Conservation (phyloP, 2,329 filamentous ascomycete species). For the Didymellaceae sp. region DNA sequence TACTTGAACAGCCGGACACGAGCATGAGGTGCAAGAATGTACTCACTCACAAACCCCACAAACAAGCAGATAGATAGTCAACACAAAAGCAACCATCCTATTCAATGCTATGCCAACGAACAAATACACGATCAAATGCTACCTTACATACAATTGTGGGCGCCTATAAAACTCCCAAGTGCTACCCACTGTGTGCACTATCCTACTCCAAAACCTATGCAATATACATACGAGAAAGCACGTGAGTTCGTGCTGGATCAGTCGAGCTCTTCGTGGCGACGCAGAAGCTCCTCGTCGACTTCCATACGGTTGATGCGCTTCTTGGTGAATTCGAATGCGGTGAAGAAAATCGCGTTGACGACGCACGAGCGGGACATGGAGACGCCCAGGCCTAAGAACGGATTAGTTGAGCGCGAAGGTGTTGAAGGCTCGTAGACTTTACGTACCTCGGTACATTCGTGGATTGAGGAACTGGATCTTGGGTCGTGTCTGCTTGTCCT, state of each 20-base stretch:
- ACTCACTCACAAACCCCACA: too few relatives aligned
- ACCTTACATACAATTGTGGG: slow-evolving; percentile 18
- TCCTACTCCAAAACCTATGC: slow-evolving; percentile 37
- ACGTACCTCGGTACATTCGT: slow-evolving; percentile 77
- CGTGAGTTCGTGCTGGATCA: not conserved
- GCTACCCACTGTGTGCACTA: slow-evolving; percentile 8
- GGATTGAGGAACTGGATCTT: slow-evolving; percentile 79
- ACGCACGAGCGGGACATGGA: slow-evolving; percentile 83
- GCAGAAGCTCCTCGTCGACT: slow-evolving; percentile 46
- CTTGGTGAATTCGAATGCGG: slow-evolving; percentile 84
- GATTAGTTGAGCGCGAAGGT: slow-evolving; percentile 6
- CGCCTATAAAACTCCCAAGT: slow-evolving; percentile 4
- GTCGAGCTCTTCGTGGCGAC: slow-evolving; percentile 30
- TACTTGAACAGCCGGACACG: too few relatives aligned
- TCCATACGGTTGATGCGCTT: slow-evolving; percentile 57
- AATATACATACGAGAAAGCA: slow-evolving; percentile 16
- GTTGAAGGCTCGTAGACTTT: not conserved
- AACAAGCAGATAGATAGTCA: too few relatives aligned
- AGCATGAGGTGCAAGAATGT: too few relatives aligned
- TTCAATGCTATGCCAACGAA: slow-evolving; percentile 23
- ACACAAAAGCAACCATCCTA: too few relatives aligned
- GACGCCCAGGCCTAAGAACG: slow-evolving; percentile 66
- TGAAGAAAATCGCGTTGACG: slow-evolving; percentile 90
- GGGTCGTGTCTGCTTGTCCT: slow-evolving; percentile 62
- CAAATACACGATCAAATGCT: slow-evolving; percentile 11